Percentiles rank a stretch among this genome's conserved stretches.
These are phyloP conservation scores for Eudorina sp. DNA, from an alignment of 139 green algal genomes.

Conservation along the genomic window DNA sequence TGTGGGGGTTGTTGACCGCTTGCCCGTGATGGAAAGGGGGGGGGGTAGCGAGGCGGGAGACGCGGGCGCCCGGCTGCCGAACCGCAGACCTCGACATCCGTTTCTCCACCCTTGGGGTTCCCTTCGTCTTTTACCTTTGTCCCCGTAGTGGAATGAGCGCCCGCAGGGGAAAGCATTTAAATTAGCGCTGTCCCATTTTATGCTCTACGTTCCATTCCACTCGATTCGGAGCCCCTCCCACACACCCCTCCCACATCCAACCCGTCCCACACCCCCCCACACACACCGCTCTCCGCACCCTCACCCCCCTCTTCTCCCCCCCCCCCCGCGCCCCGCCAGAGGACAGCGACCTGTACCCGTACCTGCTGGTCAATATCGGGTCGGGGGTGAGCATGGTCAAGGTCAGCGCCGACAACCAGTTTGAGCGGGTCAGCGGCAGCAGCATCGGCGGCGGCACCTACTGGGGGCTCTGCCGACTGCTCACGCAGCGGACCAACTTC, in stretches of 20 bases:
- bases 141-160: too few species aligned
- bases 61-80: too few species aligned
- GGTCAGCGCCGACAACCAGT: constrained; percentile 71
- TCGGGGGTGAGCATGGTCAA: constrained; percentile 96
- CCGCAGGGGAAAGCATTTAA: too few species aligned
- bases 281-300: not conserved
- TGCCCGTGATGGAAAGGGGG: too few species aligned
- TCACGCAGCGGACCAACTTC: constrained; percentile 84
- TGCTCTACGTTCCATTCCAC: not conserved
- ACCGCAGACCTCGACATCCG: too few species aligned
- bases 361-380: constrained; percentile 99
- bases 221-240: not conserved
- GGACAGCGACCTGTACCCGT: constrained; percentile 91
- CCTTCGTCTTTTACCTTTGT: too few species aligned
- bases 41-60: too few species aligned
- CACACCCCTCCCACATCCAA: not conserved
- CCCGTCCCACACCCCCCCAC: not conserved
- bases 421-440: constrained; percentile 91
- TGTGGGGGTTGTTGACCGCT: too few species aligned
- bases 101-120: too few species aligned
- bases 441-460: constrained; percentile 98
- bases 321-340: constrained; percentile 29
- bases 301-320: not conserved
- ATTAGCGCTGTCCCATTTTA: not conserved
- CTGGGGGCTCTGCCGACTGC: constrained; percentile 94